Evolutionary conservation across 2,329 filamentous ascomycete genomes (phyloP).

Genomic region (Thyridium curvatum): DNA sequence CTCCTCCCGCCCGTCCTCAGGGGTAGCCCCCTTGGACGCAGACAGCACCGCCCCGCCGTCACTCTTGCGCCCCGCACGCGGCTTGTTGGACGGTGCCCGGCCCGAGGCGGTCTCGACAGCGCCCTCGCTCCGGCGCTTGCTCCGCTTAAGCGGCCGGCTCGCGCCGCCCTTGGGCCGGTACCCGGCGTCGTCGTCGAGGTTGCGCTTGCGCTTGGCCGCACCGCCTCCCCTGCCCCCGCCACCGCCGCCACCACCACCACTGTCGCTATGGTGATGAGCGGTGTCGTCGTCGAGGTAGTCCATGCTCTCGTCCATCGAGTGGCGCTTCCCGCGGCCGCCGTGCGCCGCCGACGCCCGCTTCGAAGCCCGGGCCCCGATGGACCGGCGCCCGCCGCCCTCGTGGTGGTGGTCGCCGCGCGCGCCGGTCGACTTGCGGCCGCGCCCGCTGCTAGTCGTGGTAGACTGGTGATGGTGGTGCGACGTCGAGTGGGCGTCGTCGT

Average conservation of each 20-base stretch:
- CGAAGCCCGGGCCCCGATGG: slow-evolving; percentile 4
- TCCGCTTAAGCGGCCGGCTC: slow-evolving; percentile 47
- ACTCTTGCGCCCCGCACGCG: slow-evolving; percentile 25
- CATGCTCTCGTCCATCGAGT: slow-evolving; percentile 7
- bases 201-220: slow-evolving; percentile 40
- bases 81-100: no score
- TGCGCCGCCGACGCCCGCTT: slow-evolving; percentile 6
- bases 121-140: slow-evolving; percentile 49
- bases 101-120: slow-evolving; percentile 17
- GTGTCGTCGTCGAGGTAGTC: slow-evolving; percentile 1
- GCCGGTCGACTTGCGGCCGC: slow-evolving; percentile 23
- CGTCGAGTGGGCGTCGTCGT: slow-evolving; percentile 28
- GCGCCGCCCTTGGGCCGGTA: slow-evolving; percentile 53
- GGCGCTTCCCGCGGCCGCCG: slow-evolving; percentile 8
- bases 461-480: slow-evolving; percentile 21
- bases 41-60: slow-evolving; percentile 4
- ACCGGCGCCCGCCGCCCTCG: slow-evolving; percentile 8
- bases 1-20: neutral
- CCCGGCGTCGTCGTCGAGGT: slow-evolving; percentile 48
- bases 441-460: slow-evolving; percentile 12
- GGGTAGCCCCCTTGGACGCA: no score
- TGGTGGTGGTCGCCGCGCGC: slow-evolving; percentile 17
- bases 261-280: no score
- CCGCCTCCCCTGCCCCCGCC: slow-evolving; percentile 19
- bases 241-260: neutral